These are phyloP conservation scores for Gynandropsis gynandra DNA, from an alignment of 345 rosid genomes.

Conservation along the genomic window DNA sequence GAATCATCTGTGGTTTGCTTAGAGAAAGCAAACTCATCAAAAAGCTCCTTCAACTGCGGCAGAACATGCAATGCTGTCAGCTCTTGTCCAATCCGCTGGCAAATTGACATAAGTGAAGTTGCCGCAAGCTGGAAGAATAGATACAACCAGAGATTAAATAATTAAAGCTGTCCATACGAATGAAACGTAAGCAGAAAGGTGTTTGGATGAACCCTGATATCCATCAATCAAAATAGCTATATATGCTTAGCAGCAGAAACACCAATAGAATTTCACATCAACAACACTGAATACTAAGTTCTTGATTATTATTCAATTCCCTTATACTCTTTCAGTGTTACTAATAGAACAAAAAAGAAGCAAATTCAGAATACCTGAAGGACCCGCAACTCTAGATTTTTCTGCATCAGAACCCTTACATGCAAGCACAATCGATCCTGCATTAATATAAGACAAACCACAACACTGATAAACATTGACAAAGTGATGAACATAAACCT, in stretches of 20 bases:
- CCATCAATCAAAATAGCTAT: neutral
- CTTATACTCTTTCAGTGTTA: conserved; percentile 6
- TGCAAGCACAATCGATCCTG: conserved; percentile 62
- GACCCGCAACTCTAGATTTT: conserved; percentile 52
- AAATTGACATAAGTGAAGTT: conserved; percentile 56
- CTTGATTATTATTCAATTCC: conserved; percentile 10
- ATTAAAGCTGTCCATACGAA: conserved; percentile 13
- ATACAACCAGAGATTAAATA: conserved; percentile 15
- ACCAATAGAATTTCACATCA: conserved; percentile 6
- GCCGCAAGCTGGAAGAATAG: conserved; percentile 64
- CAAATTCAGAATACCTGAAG: conserved; percentile 54
- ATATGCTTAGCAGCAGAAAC: conserved; percentile 11
- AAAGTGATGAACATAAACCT: conserved; percentile 12
- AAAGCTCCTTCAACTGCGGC: conserved; percentile 84
- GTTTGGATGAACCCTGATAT: neutral
- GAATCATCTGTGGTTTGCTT: conserved; percentile 42
- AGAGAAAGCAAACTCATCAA: conserved; percentile 94
- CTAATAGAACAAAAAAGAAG: neutral
- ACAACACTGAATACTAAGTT: neutral
- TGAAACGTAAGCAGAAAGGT: conserved; percentile 14
- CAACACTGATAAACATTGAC: conserved; percentile 12
- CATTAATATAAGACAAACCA: conserved; percentile 26
- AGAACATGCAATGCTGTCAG: conserved; percentile 77
- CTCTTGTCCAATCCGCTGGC: conserved; percentile 89
- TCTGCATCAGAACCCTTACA: conserved; percentile 67